A percentile compares a stretch with the other conserved stretches of the same genome.
phyloP scores from a whole-genome alignment of 169 alveolate species.

The Besnoitia besnoiti region DNA sequence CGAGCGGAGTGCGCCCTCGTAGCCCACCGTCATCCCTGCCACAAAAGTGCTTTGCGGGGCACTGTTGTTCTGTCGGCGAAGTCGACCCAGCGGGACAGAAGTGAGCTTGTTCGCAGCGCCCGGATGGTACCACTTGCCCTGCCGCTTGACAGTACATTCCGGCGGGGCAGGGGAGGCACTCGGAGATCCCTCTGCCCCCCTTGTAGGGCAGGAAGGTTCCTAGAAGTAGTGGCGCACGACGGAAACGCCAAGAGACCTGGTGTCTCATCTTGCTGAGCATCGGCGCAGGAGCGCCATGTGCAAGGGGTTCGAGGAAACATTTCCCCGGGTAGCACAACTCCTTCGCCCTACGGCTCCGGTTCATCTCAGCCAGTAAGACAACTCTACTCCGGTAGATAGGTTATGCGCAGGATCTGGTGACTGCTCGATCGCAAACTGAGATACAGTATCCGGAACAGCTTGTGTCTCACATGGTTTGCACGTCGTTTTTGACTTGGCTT shows the following conservation, averaged over 20 bases:
- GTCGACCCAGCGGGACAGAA: constrained; percentile 70
- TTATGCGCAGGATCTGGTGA: no score
- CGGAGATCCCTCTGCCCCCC: constrained; percentile 36
- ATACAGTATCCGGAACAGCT: no score
- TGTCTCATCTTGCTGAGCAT: no score
- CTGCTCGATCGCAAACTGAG: no score
- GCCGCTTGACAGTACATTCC: constrained; percentile 66
- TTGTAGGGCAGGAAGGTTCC: constrained; percentile 38
- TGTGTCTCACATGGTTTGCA: no score
- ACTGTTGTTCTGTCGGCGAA: constrained; percentile 41
- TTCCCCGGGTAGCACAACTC: no score
- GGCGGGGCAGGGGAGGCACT: constrained; percentile 61
- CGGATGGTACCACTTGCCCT: constrained; percentile 69
- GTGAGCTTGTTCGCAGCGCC: constrained; percentile 77
- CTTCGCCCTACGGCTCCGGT: no score
- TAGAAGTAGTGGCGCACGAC: neutral
- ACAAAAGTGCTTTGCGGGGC: constrained; percentile 50
- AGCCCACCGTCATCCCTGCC: constrained; percentile 30
- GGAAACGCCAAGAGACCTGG: neutral
- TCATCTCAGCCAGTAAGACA: no score
- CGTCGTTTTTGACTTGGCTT: no score
- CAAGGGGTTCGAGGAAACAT: no score
- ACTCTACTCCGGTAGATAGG: no score
- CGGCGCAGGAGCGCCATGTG: no score
- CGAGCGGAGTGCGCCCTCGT: neutral